phyloP scores from a whole-genome alignment of 2,329 filamentous ascomycete species.

The Monilinia aucupariae region DNA sequence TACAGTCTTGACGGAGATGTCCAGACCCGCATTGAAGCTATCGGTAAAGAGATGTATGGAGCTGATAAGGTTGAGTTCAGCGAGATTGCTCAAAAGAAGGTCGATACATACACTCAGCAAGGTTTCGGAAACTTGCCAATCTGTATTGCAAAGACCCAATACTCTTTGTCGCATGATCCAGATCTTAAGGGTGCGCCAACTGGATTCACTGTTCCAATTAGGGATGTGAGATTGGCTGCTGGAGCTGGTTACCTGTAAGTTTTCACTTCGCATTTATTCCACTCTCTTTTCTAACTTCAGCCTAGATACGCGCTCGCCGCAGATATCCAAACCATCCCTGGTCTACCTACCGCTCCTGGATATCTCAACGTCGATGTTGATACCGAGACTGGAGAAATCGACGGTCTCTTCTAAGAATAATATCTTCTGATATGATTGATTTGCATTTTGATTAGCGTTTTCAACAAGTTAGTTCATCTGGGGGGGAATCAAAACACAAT shows the following conservation, averaged over 20 bases:
- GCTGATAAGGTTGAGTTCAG: slow-evolving; percentile 86
- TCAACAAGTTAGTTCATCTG: slow-evolving; percentile 14
- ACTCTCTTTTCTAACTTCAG: slow-evolving; percentile 35
- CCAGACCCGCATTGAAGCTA: slow-evolving; percentile 84
- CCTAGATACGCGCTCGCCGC: slow-evolving; percentile 81
- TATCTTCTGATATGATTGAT: background rate
- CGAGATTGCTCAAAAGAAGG: slow-evolving; percentile 90
- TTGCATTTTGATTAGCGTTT: slow-evolving; percentile 14
- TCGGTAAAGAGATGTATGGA: slow-evolving; percentile 91
- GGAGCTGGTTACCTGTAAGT: slow-evolving; percentile 86
- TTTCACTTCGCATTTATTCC: background rate
- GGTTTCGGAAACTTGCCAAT: slow-evolving; percentile 91
- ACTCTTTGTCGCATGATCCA: slow-evolving; percentile 89
- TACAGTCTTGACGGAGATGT: slow-evolving; percentile 76
- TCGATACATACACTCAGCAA: slow-evolving; percentile 88
- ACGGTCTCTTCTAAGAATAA: slow-evolving; percentile 71
- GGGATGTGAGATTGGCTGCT: slow-evolving; percentile 88
- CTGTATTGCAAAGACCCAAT: slow-evolving; percentile 97
- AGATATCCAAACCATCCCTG: slow-evolving; percentile 97
- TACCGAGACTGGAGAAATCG: slow-evolving; percentile 75
- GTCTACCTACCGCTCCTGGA: slow-evolving; percentile 87
- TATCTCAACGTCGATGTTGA: slow-evolving; percentile 92
- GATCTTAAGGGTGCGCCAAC: slow-evolving; percentile 90
- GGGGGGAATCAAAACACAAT: slow-evolving; percentile 10
- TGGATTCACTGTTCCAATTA: slow-evolving; percentile 89